phyloP scores from a whole-genome alignment of 495 filamentous ascomycete genomes.

The Trichocladium uniseriatum region DNA sequence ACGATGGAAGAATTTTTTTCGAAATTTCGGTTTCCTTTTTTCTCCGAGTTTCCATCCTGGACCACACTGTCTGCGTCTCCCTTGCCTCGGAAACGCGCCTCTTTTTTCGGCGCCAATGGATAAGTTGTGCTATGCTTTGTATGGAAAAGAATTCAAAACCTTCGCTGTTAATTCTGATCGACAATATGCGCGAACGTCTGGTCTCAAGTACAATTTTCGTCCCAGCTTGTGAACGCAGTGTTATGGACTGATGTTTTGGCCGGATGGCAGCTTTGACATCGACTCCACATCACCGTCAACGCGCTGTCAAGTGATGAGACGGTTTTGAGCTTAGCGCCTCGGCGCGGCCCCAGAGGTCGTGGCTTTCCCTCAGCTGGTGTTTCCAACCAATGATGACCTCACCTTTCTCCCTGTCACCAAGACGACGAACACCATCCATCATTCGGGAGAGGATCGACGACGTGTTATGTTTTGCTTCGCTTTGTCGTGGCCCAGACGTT shows the following conservation, averaged over 20 bases:
- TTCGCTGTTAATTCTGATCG: no score
- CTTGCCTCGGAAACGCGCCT: no score
- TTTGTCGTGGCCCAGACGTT: not conserved
- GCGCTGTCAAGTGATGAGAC: not conserved
- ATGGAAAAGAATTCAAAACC: no score
- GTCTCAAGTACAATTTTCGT: no score
- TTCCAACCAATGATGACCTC: not conserved
- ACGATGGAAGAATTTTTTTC: no score
- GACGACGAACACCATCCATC: not conserved
- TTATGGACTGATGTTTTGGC: slow-evolving; percentile 29
- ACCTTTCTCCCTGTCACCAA: not conserved
- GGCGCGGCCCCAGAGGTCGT: not conserved
- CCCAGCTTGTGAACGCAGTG: no score
- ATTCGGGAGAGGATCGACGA: not conserved
- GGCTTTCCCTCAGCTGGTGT: not conserved
- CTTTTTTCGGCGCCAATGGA: no score
- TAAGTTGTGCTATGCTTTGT: no score
- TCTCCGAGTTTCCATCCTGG: no score
- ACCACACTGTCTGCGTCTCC: no score
- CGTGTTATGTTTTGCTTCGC: not conserved
- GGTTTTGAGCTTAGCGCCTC: not conserved
- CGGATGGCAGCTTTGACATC: not conserved
- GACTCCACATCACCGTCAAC: not conserved
- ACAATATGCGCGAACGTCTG: no score
- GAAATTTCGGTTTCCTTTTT: no score